phyloP scores from a whole-genome alignment of 345 rosid species.

The Anacardium occidentale region DNA sequence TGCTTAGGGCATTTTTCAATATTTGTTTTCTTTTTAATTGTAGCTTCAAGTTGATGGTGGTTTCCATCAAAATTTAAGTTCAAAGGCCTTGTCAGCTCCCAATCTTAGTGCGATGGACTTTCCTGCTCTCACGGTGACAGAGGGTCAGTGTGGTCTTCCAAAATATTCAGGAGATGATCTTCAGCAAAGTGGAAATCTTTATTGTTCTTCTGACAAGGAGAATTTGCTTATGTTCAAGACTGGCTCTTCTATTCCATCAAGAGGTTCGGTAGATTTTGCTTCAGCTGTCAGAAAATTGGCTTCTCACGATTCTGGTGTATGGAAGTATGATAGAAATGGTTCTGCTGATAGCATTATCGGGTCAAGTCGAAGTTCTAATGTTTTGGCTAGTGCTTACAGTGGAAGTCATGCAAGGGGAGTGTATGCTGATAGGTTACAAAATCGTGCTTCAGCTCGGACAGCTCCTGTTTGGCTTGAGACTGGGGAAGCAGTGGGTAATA shows the following conservation, averaged over 20 bases:
- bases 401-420: slow-evolving; percentile 66
- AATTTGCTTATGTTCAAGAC: slow-evolving; percentile 72
- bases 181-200: slow-evolving; percentile 59
- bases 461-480: slow-evolving; percentile 98
- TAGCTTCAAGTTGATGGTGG: slow-evolving; percentile 95
- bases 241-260: slow-evolving; percentile 48
- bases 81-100: slow-evolving; percentile 70
- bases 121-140: slow-evolving; percentile 68
- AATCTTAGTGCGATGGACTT: slow-evolving; percentile 77
- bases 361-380: slow-evolving; percentile 74
- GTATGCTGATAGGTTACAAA: slow-evolving; percentile 65
- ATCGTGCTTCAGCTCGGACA: slow-evolving; percentile 58
- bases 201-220: slow-evolving; percentile 67
- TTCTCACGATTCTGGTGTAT: slow-evolving; percentile 72
- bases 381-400: slow-evolving; percentile 49
- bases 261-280: slow-evolving; percentile 76
- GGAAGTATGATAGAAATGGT: slow-evolving; percentile 84
- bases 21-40: slow-evolving; percentile 30
- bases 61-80: slow-evolving; percentile 62
- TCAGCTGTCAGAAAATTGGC: slow-evolving; percentile 92
- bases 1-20: slow-evolving; percentile 15
- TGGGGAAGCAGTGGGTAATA: slow-evolving; percentile 96
- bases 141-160: slow-evolving; percentile 52
- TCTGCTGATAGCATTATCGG: slow-evolving; percentile 72
- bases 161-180: slow-evolving; percentile 70